These are phyloP conservation scores for Zea mays DNA, from an alignment of 176 grass and related monocot genomes.

Conservation along the genomic window DNA sequence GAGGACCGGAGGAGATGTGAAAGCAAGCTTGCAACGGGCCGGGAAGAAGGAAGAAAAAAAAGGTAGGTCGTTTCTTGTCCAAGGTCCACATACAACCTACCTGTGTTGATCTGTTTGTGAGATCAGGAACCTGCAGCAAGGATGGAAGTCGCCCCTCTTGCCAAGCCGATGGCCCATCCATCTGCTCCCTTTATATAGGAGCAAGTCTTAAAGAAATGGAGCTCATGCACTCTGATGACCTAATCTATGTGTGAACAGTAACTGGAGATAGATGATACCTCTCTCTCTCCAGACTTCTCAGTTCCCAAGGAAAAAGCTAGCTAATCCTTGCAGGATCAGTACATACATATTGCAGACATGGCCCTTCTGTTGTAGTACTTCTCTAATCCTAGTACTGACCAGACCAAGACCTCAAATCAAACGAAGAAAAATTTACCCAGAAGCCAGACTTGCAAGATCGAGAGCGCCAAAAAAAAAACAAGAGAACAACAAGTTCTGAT, in stretches of 20 bases:
- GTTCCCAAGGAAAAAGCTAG: constrained; percentile 26
- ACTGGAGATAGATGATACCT: not conserved
- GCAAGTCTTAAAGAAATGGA: constrained; percentile 27
- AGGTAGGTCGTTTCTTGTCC: constrained; percentile 26
- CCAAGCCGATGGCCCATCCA: constrained; percentile 12
- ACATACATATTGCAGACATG: constrained; percentile 16
- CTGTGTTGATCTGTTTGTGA: constrained; percentile 24
- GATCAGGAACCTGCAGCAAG: constrained; percentile 25
- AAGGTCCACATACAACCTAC: constrained; percentile 31
- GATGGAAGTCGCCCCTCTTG: not conserved
- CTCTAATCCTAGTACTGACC: constrained; percentile 1
- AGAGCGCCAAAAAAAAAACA: not conserved
- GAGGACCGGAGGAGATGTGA: constrained; percentile 27
- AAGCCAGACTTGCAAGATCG: not conserved
- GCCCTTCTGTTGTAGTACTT: not conserved
- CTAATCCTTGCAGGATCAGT: constrained; percentile 2
- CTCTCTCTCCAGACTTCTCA: constrained; percentile 10
- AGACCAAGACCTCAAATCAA: constrained; percentile 1
- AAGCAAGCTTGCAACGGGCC: constrained; percentile 39
- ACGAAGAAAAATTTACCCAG: not conserved
- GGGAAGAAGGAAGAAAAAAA: constrained; percentile 12
- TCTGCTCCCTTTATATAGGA: constrained; percentile 35
- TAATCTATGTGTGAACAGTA: constrained; percentile 67
- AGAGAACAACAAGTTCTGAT: not conserved
- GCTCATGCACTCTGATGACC: constrained; percentile 38